Percentiles rank a stretch among this genome's conserved stretches.
Conservation (phyloP, 352 stramenopile genomes). For the Globisporangium solare region DNA sequence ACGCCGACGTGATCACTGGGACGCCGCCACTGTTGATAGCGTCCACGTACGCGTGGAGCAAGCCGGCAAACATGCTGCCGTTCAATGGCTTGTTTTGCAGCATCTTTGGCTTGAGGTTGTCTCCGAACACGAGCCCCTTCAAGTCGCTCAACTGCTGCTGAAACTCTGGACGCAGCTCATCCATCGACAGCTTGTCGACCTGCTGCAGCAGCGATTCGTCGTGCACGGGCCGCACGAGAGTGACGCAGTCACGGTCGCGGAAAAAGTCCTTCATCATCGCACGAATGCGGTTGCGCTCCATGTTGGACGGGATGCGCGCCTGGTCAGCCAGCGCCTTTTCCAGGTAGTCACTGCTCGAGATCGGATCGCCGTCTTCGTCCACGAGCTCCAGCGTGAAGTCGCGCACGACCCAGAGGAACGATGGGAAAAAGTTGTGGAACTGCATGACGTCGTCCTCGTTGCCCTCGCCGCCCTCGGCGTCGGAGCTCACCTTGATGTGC, state of each 20-base stretch:
- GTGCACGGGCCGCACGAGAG: constrained; percentile 77
- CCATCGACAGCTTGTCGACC: constrained; percentile 61
- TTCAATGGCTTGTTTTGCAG: constrained; percentile 75
- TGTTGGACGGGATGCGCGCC: constrained; percentile 57
- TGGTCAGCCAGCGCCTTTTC: constrained; percentile 73
- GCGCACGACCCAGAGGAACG: constrained; percentile 85
- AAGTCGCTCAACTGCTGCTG: constrained; percentile 60
- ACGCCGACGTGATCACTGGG: constrained; percentile 83
- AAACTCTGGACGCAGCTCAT: constrained; percentile 74
- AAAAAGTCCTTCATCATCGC: constrained; percentile 87
- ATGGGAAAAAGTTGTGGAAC: constrained; percentile 85
- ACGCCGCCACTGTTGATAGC: constrained; percentile 87
- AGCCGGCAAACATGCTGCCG: constrained; percentile 79
- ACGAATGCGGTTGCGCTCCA: constrained; percentile 75
- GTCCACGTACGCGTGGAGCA: constrained; percentile 80
- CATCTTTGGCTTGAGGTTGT: constrained; percentile 76
- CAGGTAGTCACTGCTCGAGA: constrained; percentile 79
- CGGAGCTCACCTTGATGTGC: constrained; percentile 73
- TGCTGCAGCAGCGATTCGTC: constrained; percentile 77
- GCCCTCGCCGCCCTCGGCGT: constrained; percentile 18
- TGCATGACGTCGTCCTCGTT: constrained; percentile 62
- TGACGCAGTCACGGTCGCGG: constrained; percentile 70
- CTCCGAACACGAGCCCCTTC: constrained; percentile 64
- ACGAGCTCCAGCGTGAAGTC: constrained; percentile 87
- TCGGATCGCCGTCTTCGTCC: constrained; percentile 77